A percentile compares a stretch with the other conserved stretches of the same genome.
Evolutionary conservation across 2,329 filamentous ascomycete genomes (phyloP).

Genomic region (Mycosphaerella sp.): DNA sequence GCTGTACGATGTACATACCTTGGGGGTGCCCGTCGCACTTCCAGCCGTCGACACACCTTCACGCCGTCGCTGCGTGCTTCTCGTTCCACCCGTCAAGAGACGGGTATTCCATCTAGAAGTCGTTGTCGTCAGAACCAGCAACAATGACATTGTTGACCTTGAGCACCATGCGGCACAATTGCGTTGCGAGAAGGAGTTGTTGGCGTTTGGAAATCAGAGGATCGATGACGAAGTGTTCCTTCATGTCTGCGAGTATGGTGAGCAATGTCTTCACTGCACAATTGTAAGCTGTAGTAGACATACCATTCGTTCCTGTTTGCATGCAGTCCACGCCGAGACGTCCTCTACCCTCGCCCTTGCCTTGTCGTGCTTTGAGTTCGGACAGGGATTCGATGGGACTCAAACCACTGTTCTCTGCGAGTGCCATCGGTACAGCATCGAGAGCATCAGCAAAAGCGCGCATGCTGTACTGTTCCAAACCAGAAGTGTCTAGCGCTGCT

Average conservation of each 20-base stretch:
- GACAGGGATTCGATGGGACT: constrained; percentile 94
- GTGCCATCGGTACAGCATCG: constrained; percentile 86
- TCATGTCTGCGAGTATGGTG: constrained; percentile 64
- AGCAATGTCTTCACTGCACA: constrained; percentile 1
- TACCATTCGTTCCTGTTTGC: constrained; percentile 81
- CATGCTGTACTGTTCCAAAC: constrained; percentile 99
- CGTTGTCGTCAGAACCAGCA: constrained; percentile 76
- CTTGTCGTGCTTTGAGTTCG: constrained; percentile 91
- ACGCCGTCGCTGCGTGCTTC: constrained; percentile 10
- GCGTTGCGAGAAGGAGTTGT: constrained; percentile 91
- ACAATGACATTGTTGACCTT: constrained; percentile 97
- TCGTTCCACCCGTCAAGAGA: not conserved
- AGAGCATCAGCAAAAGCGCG: constrained; percentile 93
- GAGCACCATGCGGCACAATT: constrained; percentile 95
- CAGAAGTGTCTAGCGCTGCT: constrained; percentile 80
- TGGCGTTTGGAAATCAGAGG: constrained; percentile 97
- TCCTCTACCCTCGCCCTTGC: constrained; percentile 68
- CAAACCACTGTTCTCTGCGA: constrained; percentile 94
- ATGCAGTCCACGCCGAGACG: constrained; percentile 95
- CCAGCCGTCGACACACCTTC: constrained; percentile 5
- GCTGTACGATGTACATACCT: constrained; percentile 22
- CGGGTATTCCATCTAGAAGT: constrained; percentile 53
- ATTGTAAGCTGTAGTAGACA: constrained; percentile 26
- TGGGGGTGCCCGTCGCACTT: not conserved
- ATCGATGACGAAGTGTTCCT: constrained; percentile 95